Evolutionary conservation across 257 asterid species (phyloP).

Genomic region (Solanum chilense): DNA sequence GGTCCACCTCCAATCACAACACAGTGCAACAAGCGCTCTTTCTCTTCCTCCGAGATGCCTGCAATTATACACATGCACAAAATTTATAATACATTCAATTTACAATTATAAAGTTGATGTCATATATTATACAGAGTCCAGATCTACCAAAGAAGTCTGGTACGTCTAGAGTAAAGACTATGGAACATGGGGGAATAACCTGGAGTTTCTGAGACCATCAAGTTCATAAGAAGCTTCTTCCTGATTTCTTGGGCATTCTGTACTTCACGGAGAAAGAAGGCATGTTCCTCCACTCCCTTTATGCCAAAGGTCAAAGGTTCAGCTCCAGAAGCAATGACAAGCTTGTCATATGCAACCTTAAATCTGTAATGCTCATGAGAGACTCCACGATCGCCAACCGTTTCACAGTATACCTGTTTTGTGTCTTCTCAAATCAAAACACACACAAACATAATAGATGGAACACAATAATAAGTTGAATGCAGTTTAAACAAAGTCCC

Average conservation of each 20-base stretch:
- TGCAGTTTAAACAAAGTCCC: neutral
- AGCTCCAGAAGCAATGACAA: conserved; percentile 85
- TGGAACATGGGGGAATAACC: conserved; percentile 25
- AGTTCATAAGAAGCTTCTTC: conserved; percentile 76
- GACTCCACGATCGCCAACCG: conserved; percentile 28
- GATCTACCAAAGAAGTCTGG: neutral
- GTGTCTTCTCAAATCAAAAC: neutral
- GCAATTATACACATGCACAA: neutral
- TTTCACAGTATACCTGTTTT: conserved; percentile 60
- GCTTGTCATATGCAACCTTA: conserved; percentile 84
- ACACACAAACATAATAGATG: neutral
- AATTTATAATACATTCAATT: neutral
- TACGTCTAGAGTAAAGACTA: neutral
- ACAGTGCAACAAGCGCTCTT: conserved; percentile 74
- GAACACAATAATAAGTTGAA: neutral
- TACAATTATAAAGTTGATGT: neutral
- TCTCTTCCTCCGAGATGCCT: conserved; percentile 84
- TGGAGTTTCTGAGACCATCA: conserved; percentile 87
- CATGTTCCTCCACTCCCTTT: conserved; percentile 73
- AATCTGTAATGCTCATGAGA: conserved; percentile 42
- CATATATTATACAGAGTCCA: neutral
- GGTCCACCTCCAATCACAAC: conserved; percentile 97
- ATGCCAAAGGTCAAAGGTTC: conserved; percentile 87
- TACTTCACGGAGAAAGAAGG: conserved; percentile 84
- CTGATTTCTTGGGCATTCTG: conserved; percentile 87